phyloP scores from a whole-genome alignment of 2,329 filamentous ascomycete genomes.

The Talaromyces funiculosus region DNA sequence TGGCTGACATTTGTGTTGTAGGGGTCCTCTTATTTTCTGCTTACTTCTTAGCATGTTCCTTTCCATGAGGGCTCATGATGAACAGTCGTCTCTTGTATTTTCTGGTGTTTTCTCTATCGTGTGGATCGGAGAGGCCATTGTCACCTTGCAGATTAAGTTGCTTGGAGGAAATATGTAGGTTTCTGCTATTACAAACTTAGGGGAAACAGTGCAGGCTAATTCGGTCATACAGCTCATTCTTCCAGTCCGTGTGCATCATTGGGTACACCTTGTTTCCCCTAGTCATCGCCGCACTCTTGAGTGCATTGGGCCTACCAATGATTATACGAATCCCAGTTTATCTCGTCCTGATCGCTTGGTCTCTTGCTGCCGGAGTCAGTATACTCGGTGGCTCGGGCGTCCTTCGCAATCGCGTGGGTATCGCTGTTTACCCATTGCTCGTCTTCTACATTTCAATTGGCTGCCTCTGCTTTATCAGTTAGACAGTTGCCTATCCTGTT shows the following conservation, averaged over 20 bases:
- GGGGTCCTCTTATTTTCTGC: slow-evolving; percentile 92
- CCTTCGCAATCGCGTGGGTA: slow-evolving; percentile 84
- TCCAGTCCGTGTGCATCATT: slow-evolving; percentile 95
- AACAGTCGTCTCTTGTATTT: slow-evolving; percentile 85
- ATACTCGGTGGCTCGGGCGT: slow-evolving; percentile 94
- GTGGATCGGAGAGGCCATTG: slow-evolving; percentile 93
- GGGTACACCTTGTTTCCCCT: slow-evolving; percentile 97
- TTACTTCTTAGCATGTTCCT: slow-evolving; percentile 80
- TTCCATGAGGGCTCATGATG: slow-evolving; percentile 69
- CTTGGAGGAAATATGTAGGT: slow-evolving; percentile 94
- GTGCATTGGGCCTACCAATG: slow-evolving; percentile 70
- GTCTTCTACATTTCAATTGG: slow-evolving; percentile 92
- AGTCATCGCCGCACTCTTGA: slow-evolving; percentile 85
- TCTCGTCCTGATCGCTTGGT: slow-evolving; percentile 82
- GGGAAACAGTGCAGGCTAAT: not conserved
- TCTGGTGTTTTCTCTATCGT: slow-evolving; percentile 94
- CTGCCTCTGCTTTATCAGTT: slow-evolving; percentile 96
- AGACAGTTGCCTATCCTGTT: slow-evolving; percentile 22
- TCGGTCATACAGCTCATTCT: slow-evolving; percentile 69
- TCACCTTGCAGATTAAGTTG: slow-evolving; percentile 96
- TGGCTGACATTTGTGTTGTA: slow-evolving; percentile 22
- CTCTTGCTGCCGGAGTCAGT: slow-evolving; percentile 88
- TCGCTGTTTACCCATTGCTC: slow-evolving; percentile 91
- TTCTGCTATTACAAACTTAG: slow-evolving; percentile 1
- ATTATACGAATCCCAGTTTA: slow-evolving; percentile 88